Evolutionary conservation across 768 basidiomycete genomes (phyloP).

Genomic region (Mycena chlorophos): DNA sequence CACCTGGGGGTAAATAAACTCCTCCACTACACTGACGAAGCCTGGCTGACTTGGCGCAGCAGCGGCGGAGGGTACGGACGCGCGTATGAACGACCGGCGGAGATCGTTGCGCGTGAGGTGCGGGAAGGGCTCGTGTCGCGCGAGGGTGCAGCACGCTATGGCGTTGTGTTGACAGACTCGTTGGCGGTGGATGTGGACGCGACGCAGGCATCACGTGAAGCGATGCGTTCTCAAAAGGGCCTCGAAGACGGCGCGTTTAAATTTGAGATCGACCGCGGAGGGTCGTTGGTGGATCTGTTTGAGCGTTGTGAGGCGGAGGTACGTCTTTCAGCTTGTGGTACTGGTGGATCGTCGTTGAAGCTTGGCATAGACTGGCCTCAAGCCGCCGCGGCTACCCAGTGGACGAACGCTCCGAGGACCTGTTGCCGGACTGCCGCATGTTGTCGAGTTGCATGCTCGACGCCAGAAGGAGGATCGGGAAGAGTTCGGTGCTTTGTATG

Average conservation of each 20-base stretch:
- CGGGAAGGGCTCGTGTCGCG: conserved; percentile 27
- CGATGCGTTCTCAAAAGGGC: conserved; percentile 11
- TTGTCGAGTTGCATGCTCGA: conserved; percentile 23
- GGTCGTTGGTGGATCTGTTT: conserved; percentile 25
- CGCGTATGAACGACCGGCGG: conserved; percentile 28
- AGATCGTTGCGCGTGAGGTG: conserved; percentile 29
- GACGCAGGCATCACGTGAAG: conserved; percentile 24
- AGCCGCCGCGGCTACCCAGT: conserved; percentile 27
- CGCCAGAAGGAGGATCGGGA: conserved; percentile 23
- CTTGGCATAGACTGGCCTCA: conserved; percentile 21
- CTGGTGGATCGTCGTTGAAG: no score
- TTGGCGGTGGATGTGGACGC: conserved; percentile 23
- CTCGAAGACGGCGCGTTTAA: conserved; percentile 20
- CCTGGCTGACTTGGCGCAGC: neutral
- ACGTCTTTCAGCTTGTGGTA: neutral
- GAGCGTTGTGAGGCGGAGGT: conserved; percentile 25
- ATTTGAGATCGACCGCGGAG: conserved; percentile 28
- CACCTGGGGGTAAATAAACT: conserved; percentile 29
- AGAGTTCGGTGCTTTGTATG: conserved; percentile 10
- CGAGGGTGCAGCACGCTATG: conserved; percentile 26
- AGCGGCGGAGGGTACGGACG: conserved; percentile 24
- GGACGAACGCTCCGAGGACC: conserved; percentile 26
- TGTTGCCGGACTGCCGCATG: conserved; percentile 18
- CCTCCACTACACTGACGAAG: neutral
- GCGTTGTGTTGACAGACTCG: conserved; percentile 23